Evolutionary conservation across 2,329 filamentous ascomycete genomes (phyloP).

Genomic region (Aspergillus versicolor): DNA sequence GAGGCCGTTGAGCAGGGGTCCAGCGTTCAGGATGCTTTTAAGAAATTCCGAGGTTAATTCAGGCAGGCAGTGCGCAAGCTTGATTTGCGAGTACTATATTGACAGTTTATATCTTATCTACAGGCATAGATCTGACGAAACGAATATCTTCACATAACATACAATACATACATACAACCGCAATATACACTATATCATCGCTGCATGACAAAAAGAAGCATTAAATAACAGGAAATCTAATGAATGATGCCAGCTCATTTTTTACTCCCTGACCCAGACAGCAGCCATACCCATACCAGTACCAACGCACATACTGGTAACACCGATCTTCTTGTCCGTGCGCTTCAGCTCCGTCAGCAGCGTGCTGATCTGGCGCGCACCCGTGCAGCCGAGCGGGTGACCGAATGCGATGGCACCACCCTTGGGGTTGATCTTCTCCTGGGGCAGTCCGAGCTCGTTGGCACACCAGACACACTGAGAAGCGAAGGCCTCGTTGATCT

Average conservation of each 20-base stretch:
- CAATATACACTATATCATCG: slow-evolving; percentile 14
- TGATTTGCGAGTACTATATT: not conserved
- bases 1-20: slow-evolving; percentile 63
- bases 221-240: slow-evolving; percentile 15
- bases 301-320: slow-evolving; percentile 94
- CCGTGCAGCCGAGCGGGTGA: slow-evolving; percentile 91
- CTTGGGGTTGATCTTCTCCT: slow-evolving; percentile 94
- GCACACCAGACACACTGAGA: slow-evolving; percentile 92
- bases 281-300: slow-evolving; percentile 98
- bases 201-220: slow-evolving; percentile 11
- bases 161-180: slow-evolving; percentile 13
- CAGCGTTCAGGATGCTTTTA: slow-evolving; percentile 66
- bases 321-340: slow-evolving; percentile 79
- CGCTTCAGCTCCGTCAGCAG: slow-evolving; percentile 85
- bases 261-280: slow-evolving; percentile 89
- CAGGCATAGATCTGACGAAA: not conserved
- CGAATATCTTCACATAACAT: slow-evolving; percentile 9
- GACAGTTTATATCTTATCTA: too few relatives aligned
- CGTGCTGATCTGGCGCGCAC: slow-evolving; percentile 89
- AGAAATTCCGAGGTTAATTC: slow-evolving; percentile 47
- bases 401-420: slow-evolving; percentile 95
- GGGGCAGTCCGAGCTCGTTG: slow-evolving; percentile 78
- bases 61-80: not conserved
- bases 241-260: slow-evolving; percentile 23
- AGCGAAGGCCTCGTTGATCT: slow-evolving; percentile 99